These are phyloP conservation scores for Lasiodiplodia citricola DNA, from an alignment of 2,329 filamentous ascomycete genomes.

Conservation along the genomic window DNA sequence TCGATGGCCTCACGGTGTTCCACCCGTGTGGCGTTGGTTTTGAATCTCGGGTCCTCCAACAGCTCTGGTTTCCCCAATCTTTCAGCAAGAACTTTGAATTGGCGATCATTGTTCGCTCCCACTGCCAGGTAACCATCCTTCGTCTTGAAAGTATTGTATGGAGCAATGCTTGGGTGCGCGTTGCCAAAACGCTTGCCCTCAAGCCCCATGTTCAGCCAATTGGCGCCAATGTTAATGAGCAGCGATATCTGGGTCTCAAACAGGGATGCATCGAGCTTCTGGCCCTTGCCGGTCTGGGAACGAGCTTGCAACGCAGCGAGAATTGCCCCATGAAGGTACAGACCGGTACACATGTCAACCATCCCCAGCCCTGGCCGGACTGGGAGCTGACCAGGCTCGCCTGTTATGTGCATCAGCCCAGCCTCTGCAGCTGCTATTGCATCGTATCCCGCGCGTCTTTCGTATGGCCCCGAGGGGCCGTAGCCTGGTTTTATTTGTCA, in stretches of 20 bases:
- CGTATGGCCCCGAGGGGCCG: slow-evolving; percentile 50
- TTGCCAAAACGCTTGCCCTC: slow-evolving; percentile 53
- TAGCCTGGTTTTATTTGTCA: slow-evolving; percentile 40
- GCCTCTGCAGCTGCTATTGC: slow-evolving; percentile 52
- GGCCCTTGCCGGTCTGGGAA: slow-evolving; percentile 44
- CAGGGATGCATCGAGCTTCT: slow-evolving; percentile 52
- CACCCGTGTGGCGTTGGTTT: slow-evolving; percentile 38
- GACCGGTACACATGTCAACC: slow-evolving; percentile 51
- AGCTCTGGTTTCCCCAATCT: slow-evolving; percentile 31
- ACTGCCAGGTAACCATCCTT: slow-evolving; percentile 40
- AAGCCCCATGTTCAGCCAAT: slow-evolving; percentile 47
- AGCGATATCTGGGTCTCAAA: slow-evolving; percentile 53
- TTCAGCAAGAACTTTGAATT: slow-evolving; percentile 43
- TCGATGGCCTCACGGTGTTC: slow-evolving; percentile 42
- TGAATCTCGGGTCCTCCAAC: slow-evolving; percentile 37
- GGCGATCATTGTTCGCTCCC: slow-evolving; percentile 45
- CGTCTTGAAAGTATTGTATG: slow-evolving; percentile 52
- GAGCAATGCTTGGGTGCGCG: slow-evolving; percentile 54
- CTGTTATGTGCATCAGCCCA: slow-evolving; percentile 53
- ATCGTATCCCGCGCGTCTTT: slow-evolving; percentile 52
- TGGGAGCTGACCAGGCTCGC: slow-evolving; percentile 47
- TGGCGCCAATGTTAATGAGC: slow-evolving; percentile 50
- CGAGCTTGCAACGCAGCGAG: slow-evolving; percentile 39
- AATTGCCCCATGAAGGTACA: slow-evolving; percentile 55
- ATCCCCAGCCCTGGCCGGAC: slow-evolving; percentile 51